phyloP scores from a whole-genome alignment of 75 land plant genomes.

The Chamaecyparis obtusa region DNA sequence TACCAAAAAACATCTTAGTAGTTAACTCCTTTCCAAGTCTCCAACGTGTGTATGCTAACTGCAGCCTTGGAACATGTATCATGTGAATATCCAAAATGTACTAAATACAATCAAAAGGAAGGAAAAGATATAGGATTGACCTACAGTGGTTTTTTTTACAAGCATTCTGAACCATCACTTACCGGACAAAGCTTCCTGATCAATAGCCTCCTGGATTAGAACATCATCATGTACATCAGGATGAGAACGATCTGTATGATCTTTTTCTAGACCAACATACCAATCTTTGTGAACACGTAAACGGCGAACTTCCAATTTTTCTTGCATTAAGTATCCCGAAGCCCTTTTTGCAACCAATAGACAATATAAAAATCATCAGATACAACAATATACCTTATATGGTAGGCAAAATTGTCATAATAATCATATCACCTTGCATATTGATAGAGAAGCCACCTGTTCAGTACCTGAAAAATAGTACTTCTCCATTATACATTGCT shows the following conservation, averaged over 20 bases:
- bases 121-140: not conserved
- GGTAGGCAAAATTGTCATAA: not conserved
- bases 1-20: not conserved
- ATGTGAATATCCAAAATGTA: not conserved
- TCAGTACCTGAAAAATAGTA: conserved; percentile 90
- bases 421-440: not conserved
- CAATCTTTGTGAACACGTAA: conserved; percentile 80
- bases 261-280: conserved; percentile 87
- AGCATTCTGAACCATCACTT: conserved; percentile 20
- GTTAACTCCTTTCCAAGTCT: not conserved
- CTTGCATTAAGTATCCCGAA: conserved; percentile 84
- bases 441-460: conserved; percentile 6
- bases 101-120: not conserved
- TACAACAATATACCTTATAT: not conserved
- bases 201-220: conserved; percentile 37
- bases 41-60: not conserved
- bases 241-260: conserved; percentile 90
- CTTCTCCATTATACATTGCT: conserved; percentile 94
- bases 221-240: conserved; percentile 92
- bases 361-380: not conserved
- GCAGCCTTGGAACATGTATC: not conserved
- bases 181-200: conserved; percentile 27
- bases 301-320: conserved; percentile 82
- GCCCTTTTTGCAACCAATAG: conserved; percentile 36
- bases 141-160: not conserved